These are phyloP conservation scores for Fomes fomentarius DNA, from an alignment of 1,284 basidiomycete species.

Conservation along the genomic window DNA sequence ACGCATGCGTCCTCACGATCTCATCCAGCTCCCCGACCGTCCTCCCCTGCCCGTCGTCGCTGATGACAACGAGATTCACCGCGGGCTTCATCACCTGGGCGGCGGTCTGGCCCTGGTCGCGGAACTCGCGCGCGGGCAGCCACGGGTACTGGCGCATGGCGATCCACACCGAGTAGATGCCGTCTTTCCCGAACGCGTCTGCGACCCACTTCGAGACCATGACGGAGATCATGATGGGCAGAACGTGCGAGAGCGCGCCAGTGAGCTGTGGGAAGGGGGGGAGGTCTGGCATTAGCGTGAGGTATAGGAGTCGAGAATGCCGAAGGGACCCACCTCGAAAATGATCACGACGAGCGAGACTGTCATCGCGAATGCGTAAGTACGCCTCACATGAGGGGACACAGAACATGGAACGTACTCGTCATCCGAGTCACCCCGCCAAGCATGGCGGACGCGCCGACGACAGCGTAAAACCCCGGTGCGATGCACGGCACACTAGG, in stretches of 20 bases:
- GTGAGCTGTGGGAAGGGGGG: conserved; percentile 48
- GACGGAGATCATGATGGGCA: conserved; percentile 78
- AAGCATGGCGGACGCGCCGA: conserved; percentile 81
- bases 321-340: conserved; percentile 55
- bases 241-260: conserved; percentile 74
- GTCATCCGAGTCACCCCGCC: conserved; percentile 85
- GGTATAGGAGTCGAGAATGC: neutral
- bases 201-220: conserved; percentile 79
- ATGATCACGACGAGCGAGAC: conserved; percentile 77
- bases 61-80: conserved; percentile 52
- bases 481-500: conserved; percentile 70
- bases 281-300: neutral
- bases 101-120: conserved; percentile 65
- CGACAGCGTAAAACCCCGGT: conserved; percentile 83
- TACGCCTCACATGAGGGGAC: too few species aligned
- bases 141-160: conserved; percentile 74
- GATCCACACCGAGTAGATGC: conserved; percentile 79
- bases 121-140: conserved; percentile 71
- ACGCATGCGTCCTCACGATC: conserved; percentile 48
- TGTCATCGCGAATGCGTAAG: conserved; percentile 25
- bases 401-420: conserved; percentile 44
- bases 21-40: conserved; percentile 55
- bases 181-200: conserved; percentile 71
- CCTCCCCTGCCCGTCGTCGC: conserved; percentile 44
- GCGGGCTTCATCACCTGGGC: conserved; percentile 64